These are phyloP conservation scores for Discostella pseudostelligera DNA, from an alignment of 108 stramenopile genomes.

Conservation along the genomic window DNA sequence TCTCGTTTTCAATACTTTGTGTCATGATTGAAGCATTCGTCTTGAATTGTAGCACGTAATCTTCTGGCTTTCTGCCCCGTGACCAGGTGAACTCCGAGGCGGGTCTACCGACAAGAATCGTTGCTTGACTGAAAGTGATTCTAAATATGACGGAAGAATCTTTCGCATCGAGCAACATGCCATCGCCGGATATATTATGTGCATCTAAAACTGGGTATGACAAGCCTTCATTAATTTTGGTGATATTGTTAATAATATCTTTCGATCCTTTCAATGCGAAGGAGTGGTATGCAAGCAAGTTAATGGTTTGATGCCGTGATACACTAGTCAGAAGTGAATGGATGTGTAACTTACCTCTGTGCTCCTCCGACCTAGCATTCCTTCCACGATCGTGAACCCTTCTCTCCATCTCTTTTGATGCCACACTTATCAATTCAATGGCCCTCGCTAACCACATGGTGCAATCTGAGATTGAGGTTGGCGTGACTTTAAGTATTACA, in stretches of 20 bases:
- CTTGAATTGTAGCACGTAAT: conserved; percentile 55
- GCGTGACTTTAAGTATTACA: conserved; percentile 60
- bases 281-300: no score
- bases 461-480: conserved; percentile 71
- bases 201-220: conserved; percentile 3
- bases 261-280: no score
- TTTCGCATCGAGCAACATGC: conserved; percentile 14
- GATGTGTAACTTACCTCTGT: conserved; percentile 19
- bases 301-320: no score
- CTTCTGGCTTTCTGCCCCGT: conserved; percentile 13
- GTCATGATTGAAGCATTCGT: conserved; percentile 73
- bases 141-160: conserved; percentile 72
- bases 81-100: conserved; percentile 33
- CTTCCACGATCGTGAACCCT: conserved; percentile 78
- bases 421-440: conserved; percentile 57
- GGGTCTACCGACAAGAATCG: conserved; percentile 65
- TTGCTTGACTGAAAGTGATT: conserved; percentile 58
- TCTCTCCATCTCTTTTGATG: conserved; percentile 75
- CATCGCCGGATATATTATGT: not conserved
- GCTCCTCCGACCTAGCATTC: conserved; percentile 48
- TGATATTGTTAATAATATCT: not conserved
- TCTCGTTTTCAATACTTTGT: conserved; percentile 75
- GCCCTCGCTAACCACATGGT: conserved; percentile 54
- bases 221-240: not conserved
- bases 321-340: no score